Conservation (phyloP, 257 asterid genomes). For the Solanum pinnatisectum region DNA sequence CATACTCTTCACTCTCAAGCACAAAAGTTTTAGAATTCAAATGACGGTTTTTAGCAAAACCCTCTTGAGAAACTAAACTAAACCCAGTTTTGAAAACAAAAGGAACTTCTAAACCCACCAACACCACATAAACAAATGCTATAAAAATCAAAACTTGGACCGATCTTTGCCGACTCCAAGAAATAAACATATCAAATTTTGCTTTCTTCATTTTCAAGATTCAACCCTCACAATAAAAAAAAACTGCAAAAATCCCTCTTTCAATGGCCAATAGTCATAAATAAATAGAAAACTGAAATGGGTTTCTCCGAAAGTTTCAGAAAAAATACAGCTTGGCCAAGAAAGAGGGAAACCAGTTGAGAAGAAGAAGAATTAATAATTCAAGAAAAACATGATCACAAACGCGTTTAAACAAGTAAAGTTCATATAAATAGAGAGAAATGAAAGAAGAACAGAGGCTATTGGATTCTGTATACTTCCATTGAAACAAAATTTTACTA, state of each 20-base stretch:
- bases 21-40: conserved; percentile 22
- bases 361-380: background rate
- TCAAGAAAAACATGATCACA: background rate
- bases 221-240: background rate
- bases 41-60: conserved; percentile 25
- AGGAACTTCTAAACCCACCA: conserved; percentile 73
- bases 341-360: background rate
- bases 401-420: background rate
- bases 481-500: background rate
- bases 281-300: background rate
- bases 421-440: background rate
- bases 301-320: background rate
- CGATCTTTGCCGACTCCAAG: conserved; percentile 55
- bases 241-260: background rate
- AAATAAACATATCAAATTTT: conserved; percentile 40
- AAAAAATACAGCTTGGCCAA: background rate
- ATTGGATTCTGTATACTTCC: background rate
- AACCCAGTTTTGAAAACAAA: conserved; percentile 54
- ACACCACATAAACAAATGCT: conserved; percentile 42
- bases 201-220: conserved; percentile 46
- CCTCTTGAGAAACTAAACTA: conserved; percentile 32
- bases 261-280: background rate
- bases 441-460: background rate
- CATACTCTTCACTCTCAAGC: conserved; percentile 63
- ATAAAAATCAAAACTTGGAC: conserved; percentile 44